These are phyloP conservation scores for Botrytis tulipae DNA, from an alignment of 2,329 filamentous ascomycete species.

Conservation along the genomic window DNA sequence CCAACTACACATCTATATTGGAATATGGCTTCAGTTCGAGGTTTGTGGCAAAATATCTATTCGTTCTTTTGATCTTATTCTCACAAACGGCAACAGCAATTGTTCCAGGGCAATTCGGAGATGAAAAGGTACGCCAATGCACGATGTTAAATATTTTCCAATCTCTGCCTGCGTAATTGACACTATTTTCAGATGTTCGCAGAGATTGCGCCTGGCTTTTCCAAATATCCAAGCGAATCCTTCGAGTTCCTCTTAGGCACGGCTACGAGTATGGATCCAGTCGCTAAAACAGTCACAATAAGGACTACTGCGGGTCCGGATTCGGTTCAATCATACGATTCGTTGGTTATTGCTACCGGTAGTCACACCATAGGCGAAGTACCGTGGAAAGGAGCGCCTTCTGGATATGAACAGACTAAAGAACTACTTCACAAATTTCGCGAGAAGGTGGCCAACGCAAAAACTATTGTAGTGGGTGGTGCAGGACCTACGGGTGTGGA, in stretches of 20 bases:
- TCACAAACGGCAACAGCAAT: conserved; percentile 32
- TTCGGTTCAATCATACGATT: conserved; percentile 46
- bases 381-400: conserved; percentile 45
- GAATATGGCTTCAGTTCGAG: conserved; percentile 49
- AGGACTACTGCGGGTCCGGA: conserved; percentile 37
- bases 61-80: background rate
- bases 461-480: conserved; percentile 38
- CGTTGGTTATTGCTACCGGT: conserved; percentile 56
- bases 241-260: conserved; percentile 55
- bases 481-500: conserved; percentile 41
- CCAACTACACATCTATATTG: conserved; percentile 52
- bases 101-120: conserved; percentile 45
- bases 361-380: conserved; percentile 44
- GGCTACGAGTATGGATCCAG: conserved; percentile 46
- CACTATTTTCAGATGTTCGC: conserved; percentile 37
- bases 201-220: conserved; percentile 46
- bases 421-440: conserved; percentile 30
- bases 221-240: conserved; percentile 45
- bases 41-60: conserved; percentile 20
- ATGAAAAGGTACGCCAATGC: conserved; percentile 39
- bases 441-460: conserved; percentile 30
- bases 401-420: conserved; percentile 41
- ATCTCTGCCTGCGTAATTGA: background rate
- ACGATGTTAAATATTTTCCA: no score
- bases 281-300: conserved; percentile 45